These are phyloP conservation scores for Nigrospora sphaerica DNA, from an alignment of 2,329 filamentous ascomycete genomes.

Conservation along the genomic window DNA sequence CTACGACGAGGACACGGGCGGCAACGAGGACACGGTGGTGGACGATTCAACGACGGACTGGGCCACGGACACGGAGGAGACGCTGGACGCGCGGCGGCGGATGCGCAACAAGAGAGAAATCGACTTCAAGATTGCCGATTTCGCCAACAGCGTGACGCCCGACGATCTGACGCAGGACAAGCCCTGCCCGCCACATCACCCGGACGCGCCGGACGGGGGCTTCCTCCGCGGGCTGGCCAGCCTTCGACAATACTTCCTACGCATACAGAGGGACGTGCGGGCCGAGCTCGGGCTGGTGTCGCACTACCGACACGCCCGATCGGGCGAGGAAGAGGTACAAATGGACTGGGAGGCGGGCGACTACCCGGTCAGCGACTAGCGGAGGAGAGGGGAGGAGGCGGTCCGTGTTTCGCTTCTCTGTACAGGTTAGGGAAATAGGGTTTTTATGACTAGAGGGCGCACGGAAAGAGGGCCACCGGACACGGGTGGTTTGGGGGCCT, in stretches of 20 bases:
- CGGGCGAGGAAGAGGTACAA: slow-evolving; percentile 10
- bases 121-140: slow-evolving; percentile 96
- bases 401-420: background rate
- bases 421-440: too few relatives aligned
- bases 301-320: slow-evolving; percentile 6
- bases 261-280: slow-evolving; percentile 74
- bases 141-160: slow-evolving; percentile 92
- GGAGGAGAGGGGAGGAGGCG: background rate
- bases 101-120: slow-evolving; percentile 52
- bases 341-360: slow-evolving; percentile 18
- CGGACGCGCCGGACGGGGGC: slow-evolving; percentile 74
- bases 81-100: slow-evolving; percentile 29
- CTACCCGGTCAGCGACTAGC: slow-evolving; percentile 18
- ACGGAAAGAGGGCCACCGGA: too few relatives aligned
- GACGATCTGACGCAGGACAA: slow-evolving; percentile 61
- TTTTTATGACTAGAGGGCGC: too few relatives aligned
- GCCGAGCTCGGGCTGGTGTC: slow-evolving; percentile 38
- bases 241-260: slow-evolving; percentile 75
- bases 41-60: slow-evolving; percentile 53
- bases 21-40: slow-evolving; percentile 42
- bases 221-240: slow-evolving; percentile 81
- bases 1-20: slow-evolving; percentile 76
- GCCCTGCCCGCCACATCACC: slow-evolving; percentile 74
- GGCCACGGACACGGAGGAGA: slow-evolving; percentile 51
- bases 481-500: too few relatives aligned